Percentiles rank a stretch among this genome's conserved stretches.
Conservation (phyloP, 768 basidiomycete genomes). For the Pisolithus marmoratus region DNA sequence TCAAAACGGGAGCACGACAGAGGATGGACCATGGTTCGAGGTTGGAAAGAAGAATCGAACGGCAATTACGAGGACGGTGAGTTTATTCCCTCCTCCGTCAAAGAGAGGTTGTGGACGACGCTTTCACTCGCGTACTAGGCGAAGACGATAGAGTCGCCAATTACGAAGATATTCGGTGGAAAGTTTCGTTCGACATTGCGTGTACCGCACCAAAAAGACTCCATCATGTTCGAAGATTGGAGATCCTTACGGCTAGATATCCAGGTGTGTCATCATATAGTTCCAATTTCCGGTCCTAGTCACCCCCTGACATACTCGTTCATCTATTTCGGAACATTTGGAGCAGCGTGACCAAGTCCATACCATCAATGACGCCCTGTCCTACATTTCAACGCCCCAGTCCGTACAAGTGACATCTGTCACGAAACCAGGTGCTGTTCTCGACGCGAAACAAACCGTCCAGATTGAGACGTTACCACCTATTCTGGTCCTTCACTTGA, state of each 20-base stretch:
- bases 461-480: slow-evolving; percentile 81
- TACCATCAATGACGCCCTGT: slow-evolving; percentile 79
- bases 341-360: slow-evolving; percentile 63
- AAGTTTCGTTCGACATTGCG: slow-evolving; percentile 82
- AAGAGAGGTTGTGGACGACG: neutral
- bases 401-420: slow-evolving; percentile 65
- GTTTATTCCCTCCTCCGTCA: slow-evolving; percentile 21
- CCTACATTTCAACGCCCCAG: slow-evolving; percentile 73
- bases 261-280: slow-evolving; percentile 43
- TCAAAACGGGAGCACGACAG: slow-evolving; percentile 22
- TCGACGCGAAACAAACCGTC: slow-evolving; percentile 69
- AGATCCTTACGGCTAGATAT: slow-evolving; percentile 86
- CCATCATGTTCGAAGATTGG: slow-evolving; percentile 88
- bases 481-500: slow-evolving; percentile 82
- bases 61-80: slow-evolving; percentile 72
- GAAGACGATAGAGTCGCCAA: slow-evolving; percentile 77
- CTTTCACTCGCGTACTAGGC: slow-evolving; percentile 37
- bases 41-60: slow-evolving; percentile 85
- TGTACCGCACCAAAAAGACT: slow-evolving; percentile 79
- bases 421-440: slow-evolving; percentile 47
- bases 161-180: slow-evolving; percentile 90
- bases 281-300: neutral
- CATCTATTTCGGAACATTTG: no score
- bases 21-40: slow-evolving; percentile 84
- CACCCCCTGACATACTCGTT: neutral